These are phyloP conservation scores for Peniophora sp. DNA, from an alignment of 1,284 basidiomycete genomes.

Conservation along the genomic window DNA sequence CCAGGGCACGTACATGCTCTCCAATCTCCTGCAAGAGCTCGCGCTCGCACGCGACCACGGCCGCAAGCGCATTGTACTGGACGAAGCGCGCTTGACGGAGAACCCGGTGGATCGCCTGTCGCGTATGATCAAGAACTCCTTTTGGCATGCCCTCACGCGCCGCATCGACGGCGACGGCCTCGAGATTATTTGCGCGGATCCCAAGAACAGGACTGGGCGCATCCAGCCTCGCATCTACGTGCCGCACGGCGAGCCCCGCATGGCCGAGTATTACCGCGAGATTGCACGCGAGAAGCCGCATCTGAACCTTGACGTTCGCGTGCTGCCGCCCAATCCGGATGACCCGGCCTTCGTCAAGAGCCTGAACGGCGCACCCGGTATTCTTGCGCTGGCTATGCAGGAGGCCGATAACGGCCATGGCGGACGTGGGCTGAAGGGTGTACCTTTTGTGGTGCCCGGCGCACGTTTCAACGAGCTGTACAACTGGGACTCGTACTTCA, in stretches of 20 bases:
- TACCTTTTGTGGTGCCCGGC: constrained; percentile 95
- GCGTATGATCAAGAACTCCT: constrained; percentile 96
- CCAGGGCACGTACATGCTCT: constrained; percentile 96
- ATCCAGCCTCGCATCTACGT: constrained; percentile 91
- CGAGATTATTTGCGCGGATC: constrained; percentile 94
- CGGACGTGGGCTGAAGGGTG: constrained; percentile 79
- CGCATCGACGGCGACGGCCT: constrained; percentile 96
- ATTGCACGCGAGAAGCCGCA: constrained; percentile 82
- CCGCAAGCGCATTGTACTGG: constrained; percentile 93
- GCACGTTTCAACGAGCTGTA: constrained; percentile 96
- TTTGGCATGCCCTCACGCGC: constrained; percentile 96
- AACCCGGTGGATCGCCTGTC: constrained; percentile 96
- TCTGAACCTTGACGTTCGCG: constrained; percentile 85
- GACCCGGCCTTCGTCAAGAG: constrained; percentile 89
- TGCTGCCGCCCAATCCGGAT: constrained; percentile 79
- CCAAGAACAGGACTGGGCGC: constrained; percentile 88
- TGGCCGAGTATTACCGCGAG: constrained; percentile 88
- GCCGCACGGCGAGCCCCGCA: constrained; percentile 84
- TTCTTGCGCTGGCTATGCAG: constrained; percentile 94
- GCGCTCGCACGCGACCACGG: constrained; percentile 95
- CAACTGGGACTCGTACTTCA: constrained; percentile 95
- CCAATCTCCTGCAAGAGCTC: constrained; percentile 97
- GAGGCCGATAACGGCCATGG: constrained; percentile 77
- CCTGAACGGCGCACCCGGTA: constrained; percentile 88
- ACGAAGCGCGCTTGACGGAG: constrained; percentile 92